Evolutionary conservation across 345 rosid genomes (phyloP).

Genomic region (Jatropha curcas): DNA sequence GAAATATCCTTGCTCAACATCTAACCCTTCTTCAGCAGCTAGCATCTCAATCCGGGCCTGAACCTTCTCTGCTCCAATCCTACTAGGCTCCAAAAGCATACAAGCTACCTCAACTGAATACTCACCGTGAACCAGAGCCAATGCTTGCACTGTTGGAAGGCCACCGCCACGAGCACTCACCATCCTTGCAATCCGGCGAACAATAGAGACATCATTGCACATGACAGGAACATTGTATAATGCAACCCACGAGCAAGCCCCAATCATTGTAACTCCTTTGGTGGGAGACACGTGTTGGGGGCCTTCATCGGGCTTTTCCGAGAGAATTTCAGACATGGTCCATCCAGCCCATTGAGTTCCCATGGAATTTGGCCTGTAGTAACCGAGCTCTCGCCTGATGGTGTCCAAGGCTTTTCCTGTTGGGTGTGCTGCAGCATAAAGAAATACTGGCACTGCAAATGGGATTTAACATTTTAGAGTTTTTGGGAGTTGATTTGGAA

Average conservation of each 20-base stretch:
- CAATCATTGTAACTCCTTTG: slow-evolving; percentile 51
- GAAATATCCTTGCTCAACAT: slow-evolving; percentile 61
- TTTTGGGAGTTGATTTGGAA: no score
- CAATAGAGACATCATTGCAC: slow-evolving; percentile 41
- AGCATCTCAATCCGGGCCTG: slow-evolving; percentile 52
- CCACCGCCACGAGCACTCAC: slow-evolving; percentile 72
- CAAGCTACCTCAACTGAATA: slow-evolving; percentile 56
- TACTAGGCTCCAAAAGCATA: slow-evolving; percentile 61
- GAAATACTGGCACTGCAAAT: slow-evolving; percentile 55
- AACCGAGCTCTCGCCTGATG: slow-evolving; percentile 58
- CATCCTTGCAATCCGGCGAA: slow-evolving; percentile 49
- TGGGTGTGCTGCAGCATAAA: slow-evolving; percentile 62
- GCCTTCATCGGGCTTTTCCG: slow-evolving; percentile 47
- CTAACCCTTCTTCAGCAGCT: slow-evolving; percentile 52
- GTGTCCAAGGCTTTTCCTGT: slow-evolving; percentile 53
- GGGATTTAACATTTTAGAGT: background rate
- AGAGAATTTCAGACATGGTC: slow-evolving; percentile 39
- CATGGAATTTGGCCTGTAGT: slow-evolving; percentile 57
- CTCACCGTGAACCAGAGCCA: slow-evolving; percentile 52
- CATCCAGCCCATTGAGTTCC: slow-evolving; percentile 63
- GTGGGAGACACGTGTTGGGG: slow-evolving; percentile 40
- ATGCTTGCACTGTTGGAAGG: slow-evolving; percentile 58
- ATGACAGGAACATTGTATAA: slow-evolving; percentile 52
- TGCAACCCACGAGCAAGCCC: slow-evolving; percentile 54
- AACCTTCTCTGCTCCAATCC: slow-evolving; percentile 58